Evolutionary conservation across 192 early-diverging fungal genomes (phyloP).

Genomic region (Rhizoclosmatium globosum): DNA sequence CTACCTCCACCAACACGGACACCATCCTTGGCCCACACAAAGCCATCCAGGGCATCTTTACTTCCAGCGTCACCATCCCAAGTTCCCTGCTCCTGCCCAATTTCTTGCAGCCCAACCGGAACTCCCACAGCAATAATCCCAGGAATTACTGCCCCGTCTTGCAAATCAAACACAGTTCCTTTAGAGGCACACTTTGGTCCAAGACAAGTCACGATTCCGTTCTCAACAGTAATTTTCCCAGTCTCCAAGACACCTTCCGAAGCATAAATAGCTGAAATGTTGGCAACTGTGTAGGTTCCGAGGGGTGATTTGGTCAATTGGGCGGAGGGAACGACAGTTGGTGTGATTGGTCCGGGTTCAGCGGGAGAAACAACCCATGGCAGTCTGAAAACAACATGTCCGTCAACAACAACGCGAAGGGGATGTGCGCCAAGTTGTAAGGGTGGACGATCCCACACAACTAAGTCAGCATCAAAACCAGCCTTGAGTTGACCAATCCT

Average conservation of each 20-base stretch:
- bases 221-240: constrained; percentile 57
- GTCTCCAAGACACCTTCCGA: constrained; percentile 40
- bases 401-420: constrained; percentile 82
- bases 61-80: constrained; percentile 61
- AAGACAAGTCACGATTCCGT: constrained; percentile 64
- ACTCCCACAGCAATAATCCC: constrained; percentile 61
- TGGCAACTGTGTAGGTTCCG: constrained; percentile 45
- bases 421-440: constrained; percentile 75
- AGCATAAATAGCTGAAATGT: constrained; percentile 51
- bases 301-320: background rate
- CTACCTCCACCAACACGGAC: constrained; percentile 58
- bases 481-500: constrained; percentile 69
- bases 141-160: constrained; percentile 65
- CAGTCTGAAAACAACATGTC: constrained; percentile 34
- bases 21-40: constrained; percentile 46
- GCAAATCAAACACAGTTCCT: constrained; percentile 56
- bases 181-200: constrained; percentile 11
- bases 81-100: constrained; percentile 63
- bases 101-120: constrained; percentile 70
- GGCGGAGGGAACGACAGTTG: background rate
- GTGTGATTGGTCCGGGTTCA: too few relatives aligned
- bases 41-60: constrained; percentile 60
- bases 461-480: constrained; percentile 83
- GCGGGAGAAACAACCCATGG: background rate
- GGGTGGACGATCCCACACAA: constrained; percentile 77